phyloP scores from a whole-genome alignment of 129 eudicot species.

The Arctium minus region DNA sequence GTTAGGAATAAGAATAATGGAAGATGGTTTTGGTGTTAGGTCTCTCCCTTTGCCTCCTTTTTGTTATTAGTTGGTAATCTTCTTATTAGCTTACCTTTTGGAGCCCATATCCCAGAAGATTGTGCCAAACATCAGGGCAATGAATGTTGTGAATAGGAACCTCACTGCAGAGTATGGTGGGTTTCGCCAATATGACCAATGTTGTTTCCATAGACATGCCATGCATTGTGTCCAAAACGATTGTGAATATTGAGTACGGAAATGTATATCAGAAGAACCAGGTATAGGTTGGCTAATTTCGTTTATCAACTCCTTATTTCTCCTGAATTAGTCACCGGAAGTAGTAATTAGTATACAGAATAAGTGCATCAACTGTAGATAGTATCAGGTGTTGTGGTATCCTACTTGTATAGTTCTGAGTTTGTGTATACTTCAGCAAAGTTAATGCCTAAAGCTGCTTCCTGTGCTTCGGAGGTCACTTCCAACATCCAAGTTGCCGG shows the following conservation, averaged over 20 bases:
- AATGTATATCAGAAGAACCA: slow-evolving; percentile 59
- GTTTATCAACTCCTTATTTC: slow-evolving; percentile 59
- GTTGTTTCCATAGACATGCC: slow-evolving; percentile 89
- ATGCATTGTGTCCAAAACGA: slow-evolving; percentile 59
- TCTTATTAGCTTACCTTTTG: slow-evolving; percentile 36
- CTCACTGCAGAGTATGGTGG: slow-evolving; percentile 85
- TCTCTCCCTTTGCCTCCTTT: not conserved
- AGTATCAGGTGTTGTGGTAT: not conserved
- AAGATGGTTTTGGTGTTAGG: not conserved
- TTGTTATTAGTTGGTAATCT: not conserved
- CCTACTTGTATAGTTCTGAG: slow-evolving; percentile 60
- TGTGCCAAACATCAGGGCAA: slow-evolving; percentile 71
- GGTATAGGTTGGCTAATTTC: slow-evolving; percentile 56
- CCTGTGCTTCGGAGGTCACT: slow-evolving; percentile 63
- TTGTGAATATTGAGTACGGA: slow-evolving; percentile 62
- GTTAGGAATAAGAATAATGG: not conserved
- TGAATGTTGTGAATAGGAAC: slow-evolving; percentile 61
- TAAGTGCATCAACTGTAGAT: not conserved
- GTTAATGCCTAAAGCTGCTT: slow-evolving; percentile 54
- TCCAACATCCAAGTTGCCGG: slow-evolving; percentile 91
- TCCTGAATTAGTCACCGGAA: slow-evolving; percentile 36
- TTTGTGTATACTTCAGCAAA: slow-evolving; percentile 54
- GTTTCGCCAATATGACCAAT: slow-evolving; percentile 86
- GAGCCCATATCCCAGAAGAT: slow-evolving; percentile 84
- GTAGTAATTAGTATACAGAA: not conserved